Base-by-base conservation (phyloP, 2,329 filamentous ascomycete genomes). In the Ascochyta rabiei region DNA sequence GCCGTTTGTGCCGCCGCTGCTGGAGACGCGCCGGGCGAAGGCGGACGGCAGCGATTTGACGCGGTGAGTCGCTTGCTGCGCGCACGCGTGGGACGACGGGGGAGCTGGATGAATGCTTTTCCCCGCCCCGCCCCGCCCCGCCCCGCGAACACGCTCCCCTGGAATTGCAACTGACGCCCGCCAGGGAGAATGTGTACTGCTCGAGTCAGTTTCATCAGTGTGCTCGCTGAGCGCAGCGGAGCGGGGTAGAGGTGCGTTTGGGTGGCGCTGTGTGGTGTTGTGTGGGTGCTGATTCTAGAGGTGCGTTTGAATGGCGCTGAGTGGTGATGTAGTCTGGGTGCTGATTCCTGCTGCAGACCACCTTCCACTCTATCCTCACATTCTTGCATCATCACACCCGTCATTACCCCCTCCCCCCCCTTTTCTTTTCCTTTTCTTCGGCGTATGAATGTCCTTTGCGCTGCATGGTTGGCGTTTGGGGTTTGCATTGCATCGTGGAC, bases 1-100 rank as follows among this genome's bases (percentile, higher is more conserved):
- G 7, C 75, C 75, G 0, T 76, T 76, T 56, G 71, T 77, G 30
- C 75, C 73, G 19, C 73, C 75, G 21, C 67, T 75, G 26, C 49
- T 76, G 18, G 74, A 76, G 60, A 75, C 69, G 2, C 56, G 72
- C 47, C 62, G 73, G 42, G 66, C 72, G 1, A 75, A 66, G 60
- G 67, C 67, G 6, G 75, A 77, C 60, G 75, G 75, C 0, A 62
- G 63, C 7, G 69, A 73, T 58, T 45, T 73, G 59, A 76, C 72
- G 23, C 72, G 70, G 75, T 77, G 59, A 60, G 73, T 52, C 13
- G 3, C 7, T 16, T n/a, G 13, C 6, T 15, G 10, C 3, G n/a
- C n/a, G n/a, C n/a, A n/a, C n/a, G n/a, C n/a, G n/a, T n/a, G n/a
- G n/a, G n/a, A n/a, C n/a, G n/a, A n/a, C n/a, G n/a, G n/a, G n/a